These are phyloP conservation scores for Fusarium incarnatum DNA, from an alignment of 2,329 filamentous ascomycete species.

Conservation along the genomic window DNA sequence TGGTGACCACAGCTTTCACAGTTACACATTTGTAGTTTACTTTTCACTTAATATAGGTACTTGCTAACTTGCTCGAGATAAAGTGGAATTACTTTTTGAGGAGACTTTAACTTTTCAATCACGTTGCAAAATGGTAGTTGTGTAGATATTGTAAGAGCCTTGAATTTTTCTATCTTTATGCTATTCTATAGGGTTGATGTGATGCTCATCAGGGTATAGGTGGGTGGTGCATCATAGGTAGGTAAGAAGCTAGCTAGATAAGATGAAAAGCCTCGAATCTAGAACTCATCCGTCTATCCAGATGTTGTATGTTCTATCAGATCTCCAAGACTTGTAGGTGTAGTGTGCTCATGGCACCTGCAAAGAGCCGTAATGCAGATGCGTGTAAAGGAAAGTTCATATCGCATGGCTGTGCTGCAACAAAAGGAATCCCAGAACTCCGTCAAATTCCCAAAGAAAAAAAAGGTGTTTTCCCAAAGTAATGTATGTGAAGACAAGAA, in stretches of 20 bases:
- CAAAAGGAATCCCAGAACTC: constrained; percentile 28
- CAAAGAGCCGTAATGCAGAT: constrained; percentile 38
- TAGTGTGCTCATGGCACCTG: constrained; percentile 27
- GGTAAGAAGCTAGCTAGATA: constrained; percentile 27
- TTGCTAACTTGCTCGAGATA: not conserved
- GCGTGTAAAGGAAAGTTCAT: constrained; percentile 24
- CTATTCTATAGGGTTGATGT: constrained; percentile 42
- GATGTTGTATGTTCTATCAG: constrained; percentile 26
- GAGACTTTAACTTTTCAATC: no score
- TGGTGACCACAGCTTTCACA: not conserved
- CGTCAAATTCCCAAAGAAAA: not conserved
- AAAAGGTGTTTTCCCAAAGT: constrained; percentile 11
- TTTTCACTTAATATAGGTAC: not conserved
- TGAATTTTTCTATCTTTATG: constrained; percentile 29
- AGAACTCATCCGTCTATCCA: constrained; percentile 30
- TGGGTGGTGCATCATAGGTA: constrained; percentile 39
- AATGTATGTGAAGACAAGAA: constrained; percentile 8
- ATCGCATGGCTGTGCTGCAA: constrained; percentile 25
- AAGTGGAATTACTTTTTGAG: not conserved
- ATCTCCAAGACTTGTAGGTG: constrained; percentile 11
- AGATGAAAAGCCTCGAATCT: constrained; percentile 25
- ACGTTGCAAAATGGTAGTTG: not conserved
- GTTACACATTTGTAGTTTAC: no score
- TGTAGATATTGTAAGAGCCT: constrained; percentile 11
- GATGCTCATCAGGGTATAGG: constrained; percentile 51